phyloP scores from a whole-genome alignment of 139 green algal genomes.

The Limnomonas spitsbergensis region DNA sequence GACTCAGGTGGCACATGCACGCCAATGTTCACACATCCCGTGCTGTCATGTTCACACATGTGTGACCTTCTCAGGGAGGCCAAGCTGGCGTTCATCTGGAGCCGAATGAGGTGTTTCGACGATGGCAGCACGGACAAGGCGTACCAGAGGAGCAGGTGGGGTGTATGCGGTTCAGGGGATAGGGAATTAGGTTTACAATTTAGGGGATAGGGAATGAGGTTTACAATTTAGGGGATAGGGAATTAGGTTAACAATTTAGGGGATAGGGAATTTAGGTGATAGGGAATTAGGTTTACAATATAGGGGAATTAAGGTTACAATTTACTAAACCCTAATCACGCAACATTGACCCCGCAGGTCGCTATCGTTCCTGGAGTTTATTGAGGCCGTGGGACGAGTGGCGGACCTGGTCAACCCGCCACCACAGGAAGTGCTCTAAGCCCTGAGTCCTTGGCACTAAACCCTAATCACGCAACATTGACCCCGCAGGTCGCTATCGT shows the following conservation, averaged over 20 bases:
- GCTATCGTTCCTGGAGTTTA: neutral
- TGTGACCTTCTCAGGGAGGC: too few species aligned
- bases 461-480: neutral
- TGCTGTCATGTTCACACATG: too few species aligned
- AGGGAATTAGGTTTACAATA: neutral
- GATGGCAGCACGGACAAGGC: constrained; percentile 6
- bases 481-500: constrained; percentile 37
- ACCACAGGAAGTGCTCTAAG: too few species aligned
- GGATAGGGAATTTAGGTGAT: too few species aligned
- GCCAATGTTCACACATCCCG: too few species aligned
- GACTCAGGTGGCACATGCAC: too few species aligned
- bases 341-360: too few species aligned
- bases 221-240: neutral
- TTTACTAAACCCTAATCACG: neutral
- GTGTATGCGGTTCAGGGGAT: neutral
- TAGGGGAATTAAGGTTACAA: neutral
- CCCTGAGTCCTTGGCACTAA: neutral
- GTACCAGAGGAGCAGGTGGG: constrained; percentile 1
- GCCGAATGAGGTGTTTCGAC: constrained; percentile 34
- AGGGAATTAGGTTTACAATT: neutral
- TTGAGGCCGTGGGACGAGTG: neutral
- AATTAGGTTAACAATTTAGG: neutral
- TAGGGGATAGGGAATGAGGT: neutral
- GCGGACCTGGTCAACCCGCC: too few species aligned
- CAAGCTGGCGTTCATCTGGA: constrained; percentile 47